Base-by-base conservation (phyloP, 2,329 filamentous ascomycete genomes). In the Xylariomycetidae sp. region DNA sequence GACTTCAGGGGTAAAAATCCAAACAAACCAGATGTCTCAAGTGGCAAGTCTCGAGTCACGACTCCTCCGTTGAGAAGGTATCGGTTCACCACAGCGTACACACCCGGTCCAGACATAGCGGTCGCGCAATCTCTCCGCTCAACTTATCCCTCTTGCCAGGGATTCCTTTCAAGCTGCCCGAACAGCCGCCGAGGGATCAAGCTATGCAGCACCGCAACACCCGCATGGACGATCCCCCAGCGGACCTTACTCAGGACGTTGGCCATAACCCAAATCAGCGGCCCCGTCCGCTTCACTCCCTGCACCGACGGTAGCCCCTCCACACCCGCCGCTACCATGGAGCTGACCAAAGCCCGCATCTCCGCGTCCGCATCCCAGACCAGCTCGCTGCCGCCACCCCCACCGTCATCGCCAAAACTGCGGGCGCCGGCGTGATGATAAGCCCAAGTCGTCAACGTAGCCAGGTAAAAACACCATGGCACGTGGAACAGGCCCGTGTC, bases 201-300 rank as follows among this genome's bases (percentile, higher is more conserved):
- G 5, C 39, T 41, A 14, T 40, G 44, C 25, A 81, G 46, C 3
- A 80, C 74, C 41, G 72, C 68, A 58, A 78, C 76, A 0, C 72
- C 76, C 46, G 77, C 72, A 42, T 79, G 74, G 4, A 81, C 69
- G 4, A 81, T 74, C 0, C 73, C 74, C 77, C 77, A 81, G 32
- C 77, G 50, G 2, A 80, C 68, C 36, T 70, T 75, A 9, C 68
- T 68, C 42, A 81, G 46, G 22, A 69, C 65, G 44, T 70, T 66
- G 3, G 70, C 71, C 56, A 80, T 76, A 1, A 72, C 65, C 38
- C 68, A 69, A 0, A 72, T 70, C 28, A 81, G 40, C 0, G 72
- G 73, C 13, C 64, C 66, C 0, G 69, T 75, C 2, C 67, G 61
- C 31, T 65, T 67, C 34, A 66, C 66, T 1, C 69, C 69, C 12